Evolutionary conservation across 805 yeast genomes (phyloP).

Genomic region (Metschnikowia orientalis): DNA sequence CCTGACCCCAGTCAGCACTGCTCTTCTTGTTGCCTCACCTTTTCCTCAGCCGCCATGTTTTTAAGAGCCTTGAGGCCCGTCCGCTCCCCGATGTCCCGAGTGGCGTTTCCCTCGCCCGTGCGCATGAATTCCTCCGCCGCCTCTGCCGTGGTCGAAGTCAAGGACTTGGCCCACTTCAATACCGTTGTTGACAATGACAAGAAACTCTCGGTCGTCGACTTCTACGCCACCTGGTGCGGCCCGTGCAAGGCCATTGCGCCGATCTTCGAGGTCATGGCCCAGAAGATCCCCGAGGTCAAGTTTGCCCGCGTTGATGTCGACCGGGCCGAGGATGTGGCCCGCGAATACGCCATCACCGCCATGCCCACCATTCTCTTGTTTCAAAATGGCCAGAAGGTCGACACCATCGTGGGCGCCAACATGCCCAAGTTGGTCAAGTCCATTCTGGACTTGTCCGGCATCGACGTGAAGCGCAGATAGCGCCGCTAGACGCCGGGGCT

Average conservation of each 20-base stretch:
- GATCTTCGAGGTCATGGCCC: conserved; percentile 40
- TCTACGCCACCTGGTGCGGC: conserved; percentile 73
- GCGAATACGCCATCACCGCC: conserved; percentile 58
- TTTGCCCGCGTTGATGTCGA: conserved; percentile 75
- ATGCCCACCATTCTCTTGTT: conserved; percentile 72
- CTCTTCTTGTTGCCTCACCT: not conserved
- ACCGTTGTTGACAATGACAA: conserved; percentile 22
- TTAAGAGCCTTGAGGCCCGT: conserved; percentile 3
- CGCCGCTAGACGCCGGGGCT: no score
- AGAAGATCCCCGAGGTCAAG: conserved; percentile 45
- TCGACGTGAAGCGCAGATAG: conserved; percentile 20
- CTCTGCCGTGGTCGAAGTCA: conserved; percentile 27
- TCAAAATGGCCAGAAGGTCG: conserved; percentile 55
- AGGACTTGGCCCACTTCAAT: conserved; percentile 25
- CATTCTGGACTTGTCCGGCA: conserved; percentile 27
- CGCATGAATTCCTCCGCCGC: conserved; percentile 14
- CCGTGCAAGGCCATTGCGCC: conserved; percentile 77
- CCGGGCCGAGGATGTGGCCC: conserved; percentile 53
- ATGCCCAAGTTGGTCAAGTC: conserved; percentile 32
- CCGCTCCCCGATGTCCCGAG: not conserved
- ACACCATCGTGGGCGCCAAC: conserved; percentile 64
- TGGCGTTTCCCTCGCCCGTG: not conserved
- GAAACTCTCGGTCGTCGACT: conserved; percentile 54
- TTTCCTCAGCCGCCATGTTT: conserved; percentile 1
- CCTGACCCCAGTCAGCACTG: no score